These are phyloP conservation scores for Astragalus glycyphyllos DNA, from an alignment of 306 rosid genomes.

Conservation along the genomic window DNA sequence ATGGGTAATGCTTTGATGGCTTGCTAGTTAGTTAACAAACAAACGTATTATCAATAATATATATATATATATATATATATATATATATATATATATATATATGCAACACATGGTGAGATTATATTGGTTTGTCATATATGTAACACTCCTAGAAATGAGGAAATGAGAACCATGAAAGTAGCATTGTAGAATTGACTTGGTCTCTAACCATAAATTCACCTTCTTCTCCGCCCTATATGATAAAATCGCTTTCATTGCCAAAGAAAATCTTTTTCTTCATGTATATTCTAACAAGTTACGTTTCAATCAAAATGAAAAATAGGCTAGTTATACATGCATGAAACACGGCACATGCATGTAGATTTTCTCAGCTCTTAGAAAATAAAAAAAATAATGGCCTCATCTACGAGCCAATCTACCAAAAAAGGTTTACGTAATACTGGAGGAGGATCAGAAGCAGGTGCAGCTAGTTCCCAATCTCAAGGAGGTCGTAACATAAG, in stretches of 20 bases:
- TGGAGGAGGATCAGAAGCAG: constrained; percentile 52
- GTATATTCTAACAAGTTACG: background rate
- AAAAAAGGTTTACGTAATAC: constrained; percentile 60
- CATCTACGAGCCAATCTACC: constrained; percentile 60
- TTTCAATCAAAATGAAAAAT: background rate
- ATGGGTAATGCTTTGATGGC: too few relatives aligned
- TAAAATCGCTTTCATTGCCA: constrained; percentile 12
- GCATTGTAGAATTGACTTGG: constrained; percentile 40
- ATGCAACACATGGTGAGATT: too few relatives aligned
- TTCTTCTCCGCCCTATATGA: background rate
- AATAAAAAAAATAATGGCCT: constrained; percentile 48
- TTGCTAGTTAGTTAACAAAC: too few relatives aligned
- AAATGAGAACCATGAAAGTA: constrained; percentile 33
- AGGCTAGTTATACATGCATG: background rate
- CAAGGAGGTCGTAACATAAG: constrained; percentile 59
- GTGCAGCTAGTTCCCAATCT: constrained; percentile 43
- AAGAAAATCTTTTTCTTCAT: background rate
- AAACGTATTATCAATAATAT: too few relatives aligned
- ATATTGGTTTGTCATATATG: too few relatives aligned
- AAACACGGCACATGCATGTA: background rate
- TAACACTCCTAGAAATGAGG: constrained; percentile 55
- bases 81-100: too few relatives aligned
- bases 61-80: too few relatives aligned
- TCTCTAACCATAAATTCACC: constrained; percentile 45
- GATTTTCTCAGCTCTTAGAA: background rate